Evolutionary conservation across 2,329 filamentous ascomycete species (phyloP), one percentile per base, ranked within the genome.

Genomic region (Pseudopithomyces chartarum): DNA sequence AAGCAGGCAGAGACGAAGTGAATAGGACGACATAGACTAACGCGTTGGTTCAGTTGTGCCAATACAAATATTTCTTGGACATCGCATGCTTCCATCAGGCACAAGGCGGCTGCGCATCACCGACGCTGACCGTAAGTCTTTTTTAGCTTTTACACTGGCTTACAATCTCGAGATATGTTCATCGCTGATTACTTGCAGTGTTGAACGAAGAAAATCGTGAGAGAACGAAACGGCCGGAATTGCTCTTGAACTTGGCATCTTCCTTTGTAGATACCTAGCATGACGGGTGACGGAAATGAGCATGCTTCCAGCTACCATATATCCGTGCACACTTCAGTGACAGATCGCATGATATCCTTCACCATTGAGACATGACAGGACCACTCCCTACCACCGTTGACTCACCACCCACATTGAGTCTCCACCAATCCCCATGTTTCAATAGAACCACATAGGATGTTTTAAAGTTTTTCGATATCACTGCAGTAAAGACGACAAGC

Each of bases 31-130:
- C 7, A 17, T n/a, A 22, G n/a, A 43, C 39, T 56, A 15, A 50
- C 39, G 11, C 22, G 13, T 22, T 11, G 36, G 29, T 33, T 17
- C 29, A 66, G 64, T 58, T 59, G 60, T 67, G 64, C 55, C 46
- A 65, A 48, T 62, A 63, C 48, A 58, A 63, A n/a, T 65, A 55
- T 33, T 60, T 53, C 17, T 22, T 51, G 43, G 36, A 54, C 3
- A 56, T 65, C 55, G 57, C 40, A 33, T 67, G 64, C 52, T 67
- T 54, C 52, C 57, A 62, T 33, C 51, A 56, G 11, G 46, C 64
- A 5, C 40, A 59, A 26, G 64, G 64, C 17, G 64, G 60, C 29
- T 67, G 64, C 43, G 49, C 59, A 20, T 56, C 46, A n/a, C 64
- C 64, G 7, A 59, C 57, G n/a, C 38, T 63, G 5, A 46, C 58